phyloP scores from a whole-genome alignment of 169 alveolate genomes.

The Pseudocohnilembus persalinus region DNA sequence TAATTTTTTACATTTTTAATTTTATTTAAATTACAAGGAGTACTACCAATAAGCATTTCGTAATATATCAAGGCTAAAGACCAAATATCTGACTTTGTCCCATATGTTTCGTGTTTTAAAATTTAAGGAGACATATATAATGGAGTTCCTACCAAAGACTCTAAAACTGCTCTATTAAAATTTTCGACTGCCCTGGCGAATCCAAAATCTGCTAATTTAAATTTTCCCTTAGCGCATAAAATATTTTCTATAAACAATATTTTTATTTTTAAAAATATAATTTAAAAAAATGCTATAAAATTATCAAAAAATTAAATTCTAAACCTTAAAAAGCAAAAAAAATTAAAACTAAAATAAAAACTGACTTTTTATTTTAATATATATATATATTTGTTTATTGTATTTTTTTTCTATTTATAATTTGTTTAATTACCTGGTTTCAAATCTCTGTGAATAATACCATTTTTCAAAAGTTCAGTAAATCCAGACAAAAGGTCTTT shows the following conservation, averaged over 20 bases:
- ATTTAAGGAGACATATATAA: conserved; percentile 47
- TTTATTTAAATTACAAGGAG: conserved; percentile 1
- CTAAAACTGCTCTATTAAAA: conserved; percentile 30
- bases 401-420: no score
- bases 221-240: conserved; percentile 4
- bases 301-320: no score
- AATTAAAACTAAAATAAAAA: no score
- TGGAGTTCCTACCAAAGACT: conserved; percentile 50
- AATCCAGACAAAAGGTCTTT: conserved; percentile 34
- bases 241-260: conserved; percentile 41
- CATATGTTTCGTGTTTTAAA: conserved; percentile 38
- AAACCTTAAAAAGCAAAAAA: no score
- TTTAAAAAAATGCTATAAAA: no score
- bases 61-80: conserved; percentile 44
- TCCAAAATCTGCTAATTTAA: conserved; percentile 52
- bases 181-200: conserved; percentile 44
- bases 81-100: conserved; percentile 47
- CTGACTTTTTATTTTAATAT: no score
- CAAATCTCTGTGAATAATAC: conserved; percentile 47
- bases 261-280: no score
- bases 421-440: conserved; percentile 37
- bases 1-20: neutral
- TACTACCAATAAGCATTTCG: conserved; percentile 40
- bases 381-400: no score
- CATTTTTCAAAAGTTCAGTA: conserved; percentile 34